Conservation (phyloP, 352 stramenopile genomes). For the Phytophthora ramorum region DNA sequence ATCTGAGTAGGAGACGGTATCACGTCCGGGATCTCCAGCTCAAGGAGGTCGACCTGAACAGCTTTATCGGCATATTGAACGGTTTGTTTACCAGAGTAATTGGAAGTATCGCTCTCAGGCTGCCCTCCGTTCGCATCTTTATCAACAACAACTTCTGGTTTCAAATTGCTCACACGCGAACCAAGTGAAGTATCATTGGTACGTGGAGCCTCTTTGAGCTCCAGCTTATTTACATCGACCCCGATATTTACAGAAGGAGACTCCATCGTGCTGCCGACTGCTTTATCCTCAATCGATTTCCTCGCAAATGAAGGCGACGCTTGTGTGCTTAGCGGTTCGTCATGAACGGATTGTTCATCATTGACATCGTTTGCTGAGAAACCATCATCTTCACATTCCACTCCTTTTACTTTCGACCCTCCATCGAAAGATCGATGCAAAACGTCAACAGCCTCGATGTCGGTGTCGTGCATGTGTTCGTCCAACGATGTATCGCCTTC, state of each 20-base stretch:
- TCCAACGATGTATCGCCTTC: neutral
- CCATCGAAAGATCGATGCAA: neutral
- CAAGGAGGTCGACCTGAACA: conserved; percentile 14
- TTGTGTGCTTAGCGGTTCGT: neutral
- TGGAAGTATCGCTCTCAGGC: neutral
- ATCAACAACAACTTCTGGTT: neutral
- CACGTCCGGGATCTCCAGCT: neutral
- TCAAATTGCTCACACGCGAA: neutral
- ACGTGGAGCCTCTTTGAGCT: neutral
- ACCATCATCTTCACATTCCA: neutral
- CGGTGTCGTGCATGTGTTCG: neutral
- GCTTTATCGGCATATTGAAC: conserved; percentile 29
- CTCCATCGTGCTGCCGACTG: neutral
- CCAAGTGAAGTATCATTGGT: neutral
- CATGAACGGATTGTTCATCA: neutral
- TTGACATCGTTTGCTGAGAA: neutral
- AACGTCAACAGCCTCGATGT: neutral
- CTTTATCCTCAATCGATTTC: neutral
- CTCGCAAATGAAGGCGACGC: no score
- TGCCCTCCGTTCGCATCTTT: neutral
- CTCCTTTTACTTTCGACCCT: neutral
- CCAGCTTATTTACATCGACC: neutral
- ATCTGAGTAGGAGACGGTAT: neutral
- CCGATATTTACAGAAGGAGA: neutral
- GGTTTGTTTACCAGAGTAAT: neutral